Evolutionary conservation across 2,329 filamentous ascomycete genomes (phyloP).

Genomic region (Ophiostoma piceae): DNA sequence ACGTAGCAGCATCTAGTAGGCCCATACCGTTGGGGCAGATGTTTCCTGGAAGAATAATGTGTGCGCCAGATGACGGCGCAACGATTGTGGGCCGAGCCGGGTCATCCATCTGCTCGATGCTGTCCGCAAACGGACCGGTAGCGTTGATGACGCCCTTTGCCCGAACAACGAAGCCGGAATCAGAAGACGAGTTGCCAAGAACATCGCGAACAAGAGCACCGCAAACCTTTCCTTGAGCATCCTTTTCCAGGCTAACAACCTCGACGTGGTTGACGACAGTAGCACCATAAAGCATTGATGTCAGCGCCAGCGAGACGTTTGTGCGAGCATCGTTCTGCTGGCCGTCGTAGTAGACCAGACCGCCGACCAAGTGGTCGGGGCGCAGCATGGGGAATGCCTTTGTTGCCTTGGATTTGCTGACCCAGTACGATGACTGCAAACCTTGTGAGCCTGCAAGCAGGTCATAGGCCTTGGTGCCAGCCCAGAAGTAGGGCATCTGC

Average conservation of each 20-base stretch:
- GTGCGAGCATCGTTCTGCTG: constrained; percentile 84
- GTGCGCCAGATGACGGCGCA: constrained; percentile 74
- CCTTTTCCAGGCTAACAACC: constrained; percentile 55
- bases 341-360: constrained; percentile 80
- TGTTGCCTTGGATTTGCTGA: constrained; percentile 70
- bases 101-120: constrained; percentile 76
- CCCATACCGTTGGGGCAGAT: constrained; percentile 77
- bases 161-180: constrained; percentile 60
- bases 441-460: constrained; percentile 75
- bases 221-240: constrained; percentile 60
- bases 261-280: constrained; percentile 78
- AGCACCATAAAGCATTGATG: constrained; percentile 71
- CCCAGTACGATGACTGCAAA: constrained; percentile 76
- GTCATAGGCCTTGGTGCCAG: constrained; percentile 71
- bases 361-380: constrained; percentile 62
- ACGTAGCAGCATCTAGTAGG: constrained; percentile 73
- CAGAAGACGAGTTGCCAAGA: constrained; percentile 47
- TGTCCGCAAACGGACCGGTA: constrained; percentile 75
- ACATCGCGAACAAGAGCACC: constrained; percentile 64
- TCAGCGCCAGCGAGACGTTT: constrained; percentile 79
- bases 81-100: constrained; percentile 64
- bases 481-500: constrained; percentile 71
- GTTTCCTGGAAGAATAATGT: constrained; percentile 74
- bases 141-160: constrained; percentile 81
- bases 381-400: constrained; percentile 74